Evolutionary conservation across 768 basidiomycete species (phyloP).

Genomic region (Erythrobasidium yunnanense): DNA sequence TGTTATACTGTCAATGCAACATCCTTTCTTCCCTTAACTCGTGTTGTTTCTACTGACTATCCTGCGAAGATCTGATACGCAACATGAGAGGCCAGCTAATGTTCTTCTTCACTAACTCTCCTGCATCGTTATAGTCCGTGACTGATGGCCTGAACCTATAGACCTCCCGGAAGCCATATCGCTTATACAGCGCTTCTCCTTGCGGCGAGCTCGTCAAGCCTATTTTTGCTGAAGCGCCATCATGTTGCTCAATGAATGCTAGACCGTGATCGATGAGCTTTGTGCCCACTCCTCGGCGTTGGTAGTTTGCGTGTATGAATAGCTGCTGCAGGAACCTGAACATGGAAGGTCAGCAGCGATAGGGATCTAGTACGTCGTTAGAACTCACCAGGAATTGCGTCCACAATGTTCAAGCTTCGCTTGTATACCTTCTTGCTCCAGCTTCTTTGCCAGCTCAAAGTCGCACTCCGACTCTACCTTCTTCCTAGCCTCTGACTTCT

Average conservation of each 20-base stretch:
- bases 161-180: constrained; percentile 9
- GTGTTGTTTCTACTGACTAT: no score
- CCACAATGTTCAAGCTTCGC: neutral
- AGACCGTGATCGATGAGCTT: neutral
- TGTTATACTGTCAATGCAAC: no score
- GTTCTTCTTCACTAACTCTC: neutral
- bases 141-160: constrained; percentile 13
- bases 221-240: neutral
- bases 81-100: constrained; percentile 8
- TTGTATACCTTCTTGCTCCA: neutral
- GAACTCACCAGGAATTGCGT: neutral
- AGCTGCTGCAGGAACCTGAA: constrained; percentile 15
- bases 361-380: neutral
- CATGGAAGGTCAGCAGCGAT: neutral
- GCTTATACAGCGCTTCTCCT: constrained; percentile 5
- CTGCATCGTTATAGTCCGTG: constrained; percentile 3
- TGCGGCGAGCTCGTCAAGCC: constrained; percentile 11
- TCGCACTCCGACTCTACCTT: constrained; percentile 5
- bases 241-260: neutral
- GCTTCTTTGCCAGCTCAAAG: neutral
- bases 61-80: no score
- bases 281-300: constrained; percentile 1
- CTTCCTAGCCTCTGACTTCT: neutral
- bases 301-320: neutral
- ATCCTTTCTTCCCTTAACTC: no score